Evolutionary conservation across 495 filamentous ascomycete genomes (phyloP), one percentile per base, ranked within the genome.

Genomic region (Penicillium samsonianum): DNA sequence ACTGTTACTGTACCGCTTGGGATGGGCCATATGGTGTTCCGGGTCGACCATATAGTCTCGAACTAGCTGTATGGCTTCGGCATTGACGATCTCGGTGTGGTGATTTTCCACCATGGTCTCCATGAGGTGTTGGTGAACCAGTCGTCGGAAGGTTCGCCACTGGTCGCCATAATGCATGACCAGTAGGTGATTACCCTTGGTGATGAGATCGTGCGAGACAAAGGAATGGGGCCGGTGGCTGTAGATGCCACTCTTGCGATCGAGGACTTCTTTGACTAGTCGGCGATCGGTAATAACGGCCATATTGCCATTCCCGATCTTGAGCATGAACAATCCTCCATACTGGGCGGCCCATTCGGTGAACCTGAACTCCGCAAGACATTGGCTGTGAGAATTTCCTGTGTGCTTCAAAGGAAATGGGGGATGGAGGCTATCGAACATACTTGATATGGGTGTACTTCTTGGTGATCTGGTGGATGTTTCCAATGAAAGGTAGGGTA

Each of bases 171-270:
- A 37, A n/a, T 37, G 33, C 33, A 37, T 37, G 4, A 37, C 33
- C 14, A 37, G 5, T n/a, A 37, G 33, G 14, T 37, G 33, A n/a
- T 37, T 37, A 4, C 33, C 33, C 14, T 37, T 37, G 2, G 73
- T 72, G 35, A 82, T 71, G 46, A 82, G 68, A 5, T 74, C 60
- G 41, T 74, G 61, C 7, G 64, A 63, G 16, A 85, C 73, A 44
- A 75, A 73, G n/a, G 72, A 77, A 1, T 43, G 50, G 1, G 81
- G 82, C 6, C 81, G 70, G 19, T 71, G 58, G 57, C 69, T 77
- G 62, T 78, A 81, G n/a, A 70, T 67, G 22, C 65, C 60, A 51
- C 71, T 71, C 47, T 71, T 74, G 26, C 70, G 71, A 56, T 82
- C 80, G 16, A 82, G 22, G 8, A 81, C 56, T 41, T 82, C 67